Base-by-base conservation (phyloP, 179 eudicot species). In the Camellia oleifera region DNA sequence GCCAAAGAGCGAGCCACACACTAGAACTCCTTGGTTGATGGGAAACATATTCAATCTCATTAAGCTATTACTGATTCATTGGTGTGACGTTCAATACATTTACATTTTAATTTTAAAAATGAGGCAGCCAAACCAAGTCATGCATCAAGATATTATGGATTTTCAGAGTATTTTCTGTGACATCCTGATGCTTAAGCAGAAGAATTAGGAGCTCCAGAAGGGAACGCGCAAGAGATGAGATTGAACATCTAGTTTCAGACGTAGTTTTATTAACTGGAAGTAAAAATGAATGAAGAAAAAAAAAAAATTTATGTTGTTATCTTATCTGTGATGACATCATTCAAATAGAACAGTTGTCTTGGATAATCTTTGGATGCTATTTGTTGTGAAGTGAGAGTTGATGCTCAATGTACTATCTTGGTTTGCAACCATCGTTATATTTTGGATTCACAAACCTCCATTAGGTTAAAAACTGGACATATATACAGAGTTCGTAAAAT, bases 311-410 rank as follows among this genome's bases (percentile, higher is more conserved):
- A 7, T 63, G 5, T 67, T n/a, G 17, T 11, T 12, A 50, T 11
- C n/a, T 52, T 32, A 72, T 52, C 56, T 45, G 68, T 64, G 65
- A 61, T 64, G 26, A 64, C 42, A 40, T 64, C 69, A 65, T 61
- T 61, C 65, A 61, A 61, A 61, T 23, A 17, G 26, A 61, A 60
- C 7, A 48, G 5, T 4, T 3, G 65, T 18, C 23, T 61, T 8
- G 44, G 15, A 26, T 7, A 23, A 56, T 56, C 4, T 65, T 23
- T 65, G 69, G 69, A 64, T 64, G 44, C 42, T 10, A 3, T 23
- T 64, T 23, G 42, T 0, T 69, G n/a, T 69, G 23, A 44, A 69
- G 56, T 45, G 50, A 44, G 73, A 17, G 54, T 69, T 69, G 3
- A 45, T 69, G 26, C 52, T 5, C 40, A 15, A 46, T 69, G 54